phyloP scores from a whole-genome alignment of 2,329 filamentous ascomycete species.

The Cadophora sp. region DNA sequence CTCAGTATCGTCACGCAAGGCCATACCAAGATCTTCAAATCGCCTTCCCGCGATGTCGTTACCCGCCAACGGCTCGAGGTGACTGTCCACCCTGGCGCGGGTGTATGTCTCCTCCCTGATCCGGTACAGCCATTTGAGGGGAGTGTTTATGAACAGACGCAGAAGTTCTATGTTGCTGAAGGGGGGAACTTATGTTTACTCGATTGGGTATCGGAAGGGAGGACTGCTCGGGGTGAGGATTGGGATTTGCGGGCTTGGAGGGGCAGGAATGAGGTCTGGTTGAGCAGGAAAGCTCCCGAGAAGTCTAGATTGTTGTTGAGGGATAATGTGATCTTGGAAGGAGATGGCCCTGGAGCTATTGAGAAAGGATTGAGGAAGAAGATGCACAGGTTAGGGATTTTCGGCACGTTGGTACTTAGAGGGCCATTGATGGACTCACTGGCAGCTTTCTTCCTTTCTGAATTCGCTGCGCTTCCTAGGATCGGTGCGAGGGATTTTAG shows the following conservation, averaged over 20 bases:
- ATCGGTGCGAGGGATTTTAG: constrained; percentile 84
- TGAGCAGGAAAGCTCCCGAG: constrained; percentile 47
- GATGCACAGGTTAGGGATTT: constrained; percentile 78
- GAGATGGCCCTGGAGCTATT: constrained; percentile 52
- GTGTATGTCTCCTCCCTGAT: constrained; percentile 79
- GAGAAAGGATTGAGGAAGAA: constrained; percentile 57
- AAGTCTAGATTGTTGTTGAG: constrained; percentile 74
- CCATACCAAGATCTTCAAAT: constrained; percentile 96
- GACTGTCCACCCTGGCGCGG: constrained; percentile 56
- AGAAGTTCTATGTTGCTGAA: constrained; percentile 72
- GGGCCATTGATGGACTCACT: constrained; percentile 73
- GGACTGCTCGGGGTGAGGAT: constrained; percentile 82
- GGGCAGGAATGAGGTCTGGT: constrained; percentile 89
- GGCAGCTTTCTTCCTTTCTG: constrained; percentile 76
- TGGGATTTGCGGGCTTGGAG: constrained; percentile 85
- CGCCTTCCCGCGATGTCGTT: constrained; percentile 59
- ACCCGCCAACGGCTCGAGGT: constrained; percentile 65
- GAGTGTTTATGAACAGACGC: constrained; percentile 84
- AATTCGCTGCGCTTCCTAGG: constrained; percentile 80
- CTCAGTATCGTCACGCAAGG: constrained; percentile 76
- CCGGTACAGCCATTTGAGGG: constrained; percentile 89
- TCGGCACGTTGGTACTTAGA: constrained; percentile 84
- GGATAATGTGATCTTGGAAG: constrained; percentile 80
- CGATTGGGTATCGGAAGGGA: constrained; percentile 94
- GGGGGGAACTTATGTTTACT: constrained; percentile 76